A percentile compares a stretch with the other conserved stretches of the same genome.
phyloP scores from a whole-genome alignment of 2,329 filamentous ascomycete genomes.

The Chrysoporthe cubensis region DNA sequence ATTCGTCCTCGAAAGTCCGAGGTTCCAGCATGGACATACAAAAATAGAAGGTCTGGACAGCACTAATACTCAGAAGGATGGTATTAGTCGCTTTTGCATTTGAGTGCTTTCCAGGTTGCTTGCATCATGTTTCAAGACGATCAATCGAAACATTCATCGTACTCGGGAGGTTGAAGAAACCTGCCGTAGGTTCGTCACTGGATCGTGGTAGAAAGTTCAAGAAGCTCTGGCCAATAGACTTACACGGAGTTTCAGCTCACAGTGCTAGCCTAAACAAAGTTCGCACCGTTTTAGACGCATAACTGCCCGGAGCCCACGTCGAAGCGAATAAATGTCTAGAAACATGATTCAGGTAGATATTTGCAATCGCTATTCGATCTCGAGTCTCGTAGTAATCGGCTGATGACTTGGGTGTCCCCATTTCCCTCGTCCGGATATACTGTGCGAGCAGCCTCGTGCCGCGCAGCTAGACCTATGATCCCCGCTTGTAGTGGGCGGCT shows the following conservation, averaged over 20 bases:
- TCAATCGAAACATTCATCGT: background rate
- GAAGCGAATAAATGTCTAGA: background rate
- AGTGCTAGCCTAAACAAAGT: background rate
- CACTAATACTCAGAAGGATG: too few relatives aligned
- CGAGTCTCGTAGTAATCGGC: too few relatives aligned
- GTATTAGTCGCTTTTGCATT: too few relatives aligned
- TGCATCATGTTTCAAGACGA: background rate
- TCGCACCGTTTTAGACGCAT: background rate
- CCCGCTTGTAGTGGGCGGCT: background rate
- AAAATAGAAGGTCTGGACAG: too few relatives aligned
- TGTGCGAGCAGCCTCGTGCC: background rate
- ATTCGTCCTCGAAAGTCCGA: too few relatives aligned
- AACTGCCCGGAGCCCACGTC: background rate
- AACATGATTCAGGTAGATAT: background rate
- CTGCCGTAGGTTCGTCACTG: background rate
- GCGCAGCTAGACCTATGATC: background rate
- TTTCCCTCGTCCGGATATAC: background rate
- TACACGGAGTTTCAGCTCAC: background rate
- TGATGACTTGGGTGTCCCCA: background rate
- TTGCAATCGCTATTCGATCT: background rate
- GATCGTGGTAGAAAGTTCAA: background rate
- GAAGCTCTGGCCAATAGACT: conserved; percentile 13
- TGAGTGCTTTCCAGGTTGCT: too few relatives aligned
- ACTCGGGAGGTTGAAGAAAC: background rate
- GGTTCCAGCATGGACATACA: too few relatives aligned